Percentiles rank a stretch among this genome's conserved stretches.
Conservation (phyloP, 2,329 filamentous ascomycete species). For the Aureobasidium pullulans region DNA sequence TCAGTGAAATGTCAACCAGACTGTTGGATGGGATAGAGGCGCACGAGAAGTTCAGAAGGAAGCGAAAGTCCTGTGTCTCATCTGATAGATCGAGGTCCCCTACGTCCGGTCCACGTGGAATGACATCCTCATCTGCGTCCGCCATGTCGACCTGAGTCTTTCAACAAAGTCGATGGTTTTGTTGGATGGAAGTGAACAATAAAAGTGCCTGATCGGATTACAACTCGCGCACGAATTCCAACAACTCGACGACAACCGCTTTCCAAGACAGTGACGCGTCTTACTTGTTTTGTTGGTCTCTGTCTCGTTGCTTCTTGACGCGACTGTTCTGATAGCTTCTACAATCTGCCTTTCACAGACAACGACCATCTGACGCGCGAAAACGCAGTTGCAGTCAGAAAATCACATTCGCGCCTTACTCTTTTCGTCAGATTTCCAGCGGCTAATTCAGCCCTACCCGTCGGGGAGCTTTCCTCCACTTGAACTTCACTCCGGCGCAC, state of each 20-base stretch:
- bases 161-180: too few relatives aligned
- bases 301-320: not conserved
- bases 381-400: slow-evolving; percentile 5
- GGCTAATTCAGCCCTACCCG: slow-evolving; percentile 7
- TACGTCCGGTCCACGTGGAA: slow-evolving; percentile 54
- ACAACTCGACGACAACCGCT: not conserved
- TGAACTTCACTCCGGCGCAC: not conserved
- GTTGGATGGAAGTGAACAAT: not conserved
- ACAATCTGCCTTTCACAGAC: not conserved
- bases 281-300: not conserved
- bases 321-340: not conserved
- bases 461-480: not conserved
- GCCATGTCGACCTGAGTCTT: slow-evolving; percentile 24
- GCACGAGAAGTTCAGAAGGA: slow-evolving; percentile 52
- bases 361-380: not conserved
- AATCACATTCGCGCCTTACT: not conserved
- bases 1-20: not conserved
- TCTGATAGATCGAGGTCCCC: slow-evolving; percentile 71
- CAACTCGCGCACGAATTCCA: not conserved
- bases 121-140: slow-evolving; percentile 30
- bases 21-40: slow-evolving; percentile 14
- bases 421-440: not conserved
- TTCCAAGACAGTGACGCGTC: not conserved
- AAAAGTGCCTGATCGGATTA: not conserved
- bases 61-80: slow-evolving; percentile 79